These are phyloP conservation scores for Talaromyces stipitatus DNA, from an alignment of 495 filamentous ascomycete genomes.

Conservation along the genomic window DNA sequence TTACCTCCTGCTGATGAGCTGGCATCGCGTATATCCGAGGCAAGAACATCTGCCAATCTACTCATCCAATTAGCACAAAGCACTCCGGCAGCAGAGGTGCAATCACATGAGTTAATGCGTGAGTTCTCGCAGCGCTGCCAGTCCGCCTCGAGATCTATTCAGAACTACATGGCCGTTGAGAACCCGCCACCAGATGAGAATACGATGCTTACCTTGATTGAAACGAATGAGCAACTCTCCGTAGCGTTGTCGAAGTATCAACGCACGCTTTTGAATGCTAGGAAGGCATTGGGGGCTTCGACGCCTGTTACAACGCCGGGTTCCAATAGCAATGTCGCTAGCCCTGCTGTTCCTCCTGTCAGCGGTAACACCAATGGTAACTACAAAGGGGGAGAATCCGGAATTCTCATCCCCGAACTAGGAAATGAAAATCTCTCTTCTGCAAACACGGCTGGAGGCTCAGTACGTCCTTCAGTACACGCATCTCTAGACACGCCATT, in stretches of 20 bases:
- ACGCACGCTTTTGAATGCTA: slow-evolving; percentile 68
- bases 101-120: slow-evolving; percentile 75
- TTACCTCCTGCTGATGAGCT: slow-evolving; percentile 78
- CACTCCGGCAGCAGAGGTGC: slow-evolving; percentile 68
- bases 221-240: slow-evolving; percentile 85
- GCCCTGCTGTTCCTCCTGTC: neutral
- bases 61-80: slow-evolving; percentile 82
- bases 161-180: slow-evolving; percentile 72
- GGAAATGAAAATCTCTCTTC: neutral
- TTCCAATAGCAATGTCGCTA: neutral
- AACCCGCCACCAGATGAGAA: slow-evolving; percentile 82
- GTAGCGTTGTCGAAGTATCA: slow-evolving; percentile 73
- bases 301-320: slow-evolving; percentile 11
- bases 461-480: slow-evolving; percentile 5
- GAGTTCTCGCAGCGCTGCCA: slow-evolving; percentile 89
- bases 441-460: neutral
- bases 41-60: slow-evolving; percentile 79
- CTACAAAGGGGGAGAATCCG: neutral
- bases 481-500: slow-evolving; percentile 1
- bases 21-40: slow-evolving; percentile 78
- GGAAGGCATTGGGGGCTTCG: slow-evolving; percentile 24
- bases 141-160: slow-evolving; percentile 67
- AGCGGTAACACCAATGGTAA: neutral
- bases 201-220: slow-evolving; percentile 85
- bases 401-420: neutral